Conservation (phyloP, 2,329 filamentous ascomycete species). For the Fusarium graminum region DNA sequence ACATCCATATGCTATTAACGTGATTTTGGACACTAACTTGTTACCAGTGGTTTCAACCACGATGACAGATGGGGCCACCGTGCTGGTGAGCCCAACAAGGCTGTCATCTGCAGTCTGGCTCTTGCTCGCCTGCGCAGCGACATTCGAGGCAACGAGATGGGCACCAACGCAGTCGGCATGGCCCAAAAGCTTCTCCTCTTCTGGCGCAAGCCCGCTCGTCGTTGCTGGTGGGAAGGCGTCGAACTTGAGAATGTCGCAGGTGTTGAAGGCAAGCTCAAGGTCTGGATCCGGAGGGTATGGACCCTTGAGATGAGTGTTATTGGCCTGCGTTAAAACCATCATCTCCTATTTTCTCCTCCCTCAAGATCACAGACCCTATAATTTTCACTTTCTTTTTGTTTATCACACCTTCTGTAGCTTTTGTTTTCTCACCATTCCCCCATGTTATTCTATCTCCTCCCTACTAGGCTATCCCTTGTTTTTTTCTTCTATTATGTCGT, state of each 20-base stretch:
- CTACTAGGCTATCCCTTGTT: constrained; percentile 29
- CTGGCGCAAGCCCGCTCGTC: constrained; percentile 95
- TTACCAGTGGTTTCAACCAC: constrained; percentile 90
- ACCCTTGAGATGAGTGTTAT: constrained; percentile 98
- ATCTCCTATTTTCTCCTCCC: constrained; percentile 5
- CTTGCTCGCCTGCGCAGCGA: constrained; percentile 93
- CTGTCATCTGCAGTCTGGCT: constrained; percentile 96
- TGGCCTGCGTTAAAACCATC: constrained; percentile 72
- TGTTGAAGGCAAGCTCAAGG: constrained; percentile 91
- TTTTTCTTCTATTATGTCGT: constrained; percentile 29
- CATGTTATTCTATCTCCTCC: constrained; percentile 28
- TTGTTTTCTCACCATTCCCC: constrained; percentile 17
- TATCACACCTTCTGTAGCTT: constrained; percentile 38
- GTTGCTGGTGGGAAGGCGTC: constrained; percentile 99
- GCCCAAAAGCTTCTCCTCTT: constrained; percentile 97
- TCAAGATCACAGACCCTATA: constrained; percentile 33
- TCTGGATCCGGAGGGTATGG: constrained; percentile 99
- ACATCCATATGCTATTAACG: not conserved
- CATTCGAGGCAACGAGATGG: constrained; percentile 81
- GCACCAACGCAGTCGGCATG: constrained; percentile 91
- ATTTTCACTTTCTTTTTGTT: constrained; percentile 37
- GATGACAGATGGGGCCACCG: constrained; percentile 96
- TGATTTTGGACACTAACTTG: constrained; percentile 9
- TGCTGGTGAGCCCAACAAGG: constrained; percentile 97
- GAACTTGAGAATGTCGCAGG: constrained; percentile 91